Evolutionary conservation across 108 stramenopile species (phyloP).

Genomic region (Fistulifera pelliculosa): DNA sequence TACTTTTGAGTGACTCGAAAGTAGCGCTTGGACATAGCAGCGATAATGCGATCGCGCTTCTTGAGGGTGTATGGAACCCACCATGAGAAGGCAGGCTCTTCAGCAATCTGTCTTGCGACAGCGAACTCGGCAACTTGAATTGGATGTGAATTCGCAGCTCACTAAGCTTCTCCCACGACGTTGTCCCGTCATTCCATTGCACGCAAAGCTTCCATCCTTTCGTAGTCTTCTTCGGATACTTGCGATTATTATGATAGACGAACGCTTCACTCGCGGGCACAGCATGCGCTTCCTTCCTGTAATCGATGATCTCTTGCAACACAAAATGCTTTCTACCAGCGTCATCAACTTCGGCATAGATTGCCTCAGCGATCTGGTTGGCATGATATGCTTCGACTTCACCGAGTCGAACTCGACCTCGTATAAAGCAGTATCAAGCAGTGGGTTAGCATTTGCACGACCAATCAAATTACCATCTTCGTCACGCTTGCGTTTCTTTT

Average conservation of each 20-base stretch:
- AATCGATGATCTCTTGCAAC: constrained; percentile 22
- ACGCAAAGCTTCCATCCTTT: constrained; percentile 28
- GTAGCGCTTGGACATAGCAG: neutral
- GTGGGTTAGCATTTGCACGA: constrained; percentile 18
- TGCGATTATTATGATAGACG: neutral
- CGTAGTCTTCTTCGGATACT: constrained; percentile 6
- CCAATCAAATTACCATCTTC: constrained; percentile 26
- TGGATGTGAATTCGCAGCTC: constrained; percentile 22
- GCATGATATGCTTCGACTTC: constrained; percentile 16
- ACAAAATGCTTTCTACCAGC: constrained; percentile 8
- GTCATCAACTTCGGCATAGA: constrained; percentile 24
- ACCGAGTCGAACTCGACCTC: constrained; percentile 35
- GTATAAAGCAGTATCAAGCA: constrained; percentile 28
- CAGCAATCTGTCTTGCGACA: constrained; percentile 5
- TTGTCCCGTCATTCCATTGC: constrained; percentile 19
- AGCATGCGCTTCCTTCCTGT: constrained; percentile 12
- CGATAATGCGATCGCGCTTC: constrained; percentile 16
- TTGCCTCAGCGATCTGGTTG: constrained; percentile 30
- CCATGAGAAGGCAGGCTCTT: constrained; percentile 20
- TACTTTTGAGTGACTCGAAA: constrained; percentile 6
- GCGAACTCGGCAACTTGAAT: constrained; percentile 31
- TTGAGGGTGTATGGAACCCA: constrained; percentile 24
- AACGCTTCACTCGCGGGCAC: constrained; percentile 2
- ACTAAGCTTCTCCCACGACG: constrained; percentile 15
- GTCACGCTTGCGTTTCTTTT: constrained; percentile 16